These are phyloP conservation scores for Aspergillus mulundensis DNA, from an alignment of 495 filamentous ascomycete species.

Conservation along the genomic window DNA sequence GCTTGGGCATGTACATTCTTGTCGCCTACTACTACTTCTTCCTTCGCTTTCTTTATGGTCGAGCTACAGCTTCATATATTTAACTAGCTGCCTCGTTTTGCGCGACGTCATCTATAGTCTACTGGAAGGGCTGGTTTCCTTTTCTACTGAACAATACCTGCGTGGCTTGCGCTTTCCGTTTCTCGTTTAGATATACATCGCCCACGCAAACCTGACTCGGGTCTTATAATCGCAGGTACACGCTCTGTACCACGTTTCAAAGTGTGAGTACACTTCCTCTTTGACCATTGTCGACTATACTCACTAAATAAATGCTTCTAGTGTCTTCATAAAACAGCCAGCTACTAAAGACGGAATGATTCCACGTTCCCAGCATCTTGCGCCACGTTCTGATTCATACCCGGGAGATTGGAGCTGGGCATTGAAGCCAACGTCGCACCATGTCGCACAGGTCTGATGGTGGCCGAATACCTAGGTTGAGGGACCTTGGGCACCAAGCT, in stretches of 20 bases:
- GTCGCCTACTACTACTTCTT: conserved; percentile 2
- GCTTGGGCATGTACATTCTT: conserved; percentile 12
- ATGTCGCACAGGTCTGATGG: conserved; percentile 38
- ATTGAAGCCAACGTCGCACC: conserved; percentile 25
- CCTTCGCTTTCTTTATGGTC: neutral
- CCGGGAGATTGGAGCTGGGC: conserved; percentile 27
- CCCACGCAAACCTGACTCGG: conserved; percentile 1
- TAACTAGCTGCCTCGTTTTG: neutral
- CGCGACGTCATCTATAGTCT: conserved; percentile 3
- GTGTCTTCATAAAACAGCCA: conserved; percentile 3
- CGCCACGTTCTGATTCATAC: conserved; percentile 24
- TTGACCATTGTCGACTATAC: neutral
- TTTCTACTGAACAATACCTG: neutral
- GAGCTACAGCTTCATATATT: conserved; percentile 9
- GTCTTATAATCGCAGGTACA: neutral
- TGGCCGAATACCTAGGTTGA: conserved; percentile 32
- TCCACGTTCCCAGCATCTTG: conserved; percentile 20
- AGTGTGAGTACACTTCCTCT: neutral
- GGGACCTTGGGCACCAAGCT: conserved; percentile 22
- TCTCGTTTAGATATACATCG: conserved; percentile 8
- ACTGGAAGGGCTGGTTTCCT: conserved; percentile 2
- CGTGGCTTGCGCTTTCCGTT: neutral
- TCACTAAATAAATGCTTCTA: conserved; percentile 5
- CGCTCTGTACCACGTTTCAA: conserved; percentile 1
- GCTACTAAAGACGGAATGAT: conserved; percentile 30